Conservation (phyloP, 1,284 basidiomycete genomes). For the Tetrapyrgos nigripes region DNA sequence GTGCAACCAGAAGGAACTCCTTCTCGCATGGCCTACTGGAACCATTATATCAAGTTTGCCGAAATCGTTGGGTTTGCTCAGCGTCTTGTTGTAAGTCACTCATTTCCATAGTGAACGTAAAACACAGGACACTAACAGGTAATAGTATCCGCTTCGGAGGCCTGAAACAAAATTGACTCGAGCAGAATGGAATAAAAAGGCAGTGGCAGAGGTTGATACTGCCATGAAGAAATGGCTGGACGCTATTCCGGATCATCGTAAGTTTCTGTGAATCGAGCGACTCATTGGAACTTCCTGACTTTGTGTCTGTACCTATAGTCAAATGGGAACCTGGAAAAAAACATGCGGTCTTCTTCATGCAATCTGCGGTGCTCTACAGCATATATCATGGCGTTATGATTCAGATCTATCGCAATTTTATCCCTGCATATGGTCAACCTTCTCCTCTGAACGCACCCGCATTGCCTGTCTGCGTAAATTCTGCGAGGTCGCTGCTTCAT, state of each 20-base stretch:
- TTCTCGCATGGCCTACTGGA: slow-evolving; percentile 55
- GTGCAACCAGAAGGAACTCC: slow-evolving; percentile 53
- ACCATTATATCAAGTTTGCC: slow-evolving; percentile 57
- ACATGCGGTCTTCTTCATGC: slow-evolving; percentile 5
- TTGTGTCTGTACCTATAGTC: background rate
- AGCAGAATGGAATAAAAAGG: slow-evolving; percentile 9
- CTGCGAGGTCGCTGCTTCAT: slow-evolving; percentile 51
- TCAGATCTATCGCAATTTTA: slow-evolving; percentile 6
- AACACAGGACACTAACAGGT: no score
- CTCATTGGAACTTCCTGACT: background rate
- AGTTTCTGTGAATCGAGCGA: background rate
- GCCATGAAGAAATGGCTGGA: slow-evolving; percentile 10
- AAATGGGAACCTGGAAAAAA: slow-evolving; percentile 9
- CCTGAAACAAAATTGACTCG: background rate
- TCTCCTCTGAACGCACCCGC: slow-evolving; percentile 40
- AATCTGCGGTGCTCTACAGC: slow-evolving; percentile 7
- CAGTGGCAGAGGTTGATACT: slow-evolving; percentile 6
- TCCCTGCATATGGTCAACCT: slow-evolving; percentile 14
- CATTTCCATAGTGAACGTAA: no score
- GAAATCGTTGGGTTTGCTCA: slow-evolving; percentile 68
- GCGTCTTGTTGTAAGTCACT: slow-evolving; percentile 58
- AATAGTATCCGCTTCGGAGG: slow-evolving; percentile 2
- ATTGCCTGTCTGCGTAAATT: slow-evolving; percentile 57
- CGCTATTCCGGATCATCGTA: slow-evolving; percentile 7
- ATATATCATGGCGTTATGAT: slow-evolving; percentile 11